These are phyloP conservation scores for Cucurbita argyrosperma DNA, from an alignment of 306 rosid species.

Conservation along the genomic window DNA sequence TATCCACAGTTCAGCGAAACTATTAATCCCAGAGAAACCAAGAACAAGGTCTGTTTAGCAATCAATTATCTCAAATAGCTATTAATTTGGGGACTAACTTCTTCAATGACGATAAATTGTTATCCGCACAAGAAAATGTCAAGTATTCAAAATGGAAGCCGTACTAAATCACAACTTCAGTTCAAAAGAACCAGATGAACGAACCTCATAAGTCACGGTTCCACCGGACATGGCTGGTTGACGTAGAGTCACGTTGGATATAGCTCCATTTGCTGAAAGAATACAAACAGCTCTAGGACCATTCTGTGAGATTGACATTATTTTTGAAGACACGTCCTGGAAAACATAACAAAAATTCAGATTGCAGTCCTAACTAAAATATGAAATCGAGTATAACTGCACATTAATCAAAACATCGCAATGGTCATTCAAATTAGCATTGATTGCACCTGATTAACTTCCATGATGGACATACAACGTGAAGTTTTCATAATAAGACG, in stretches of 20 bases:
- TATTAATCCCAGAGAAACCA: neutral
- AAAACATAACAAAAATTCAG: conserved; percentile 2
- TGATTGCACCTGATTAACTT: neutral
- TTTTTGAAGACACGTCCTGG: conserved; percentile 46
- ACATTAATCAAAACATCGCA: neutral
- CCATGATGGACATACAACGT: neutral
- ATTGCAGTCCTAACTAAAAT: neutral
- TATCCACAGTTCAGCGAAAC: neutral
- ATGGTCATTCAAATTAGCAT: neutral
- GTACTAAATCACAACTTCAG: neutral
- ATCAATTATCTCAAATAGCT: neutral
- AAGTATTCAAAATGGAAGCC: neutral
- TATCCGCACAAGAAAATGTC: neutral
- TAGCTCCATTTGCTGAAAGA: conserved; percentile 54
- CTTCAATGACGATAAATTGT: neutral
- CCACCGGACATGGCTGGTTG: conserved; percentile 56
- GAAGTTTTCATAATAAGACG: neutral
- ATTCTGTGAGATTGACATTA: conserved; percentile 41
- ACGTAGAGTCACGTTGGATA: conserved; percentile 66
- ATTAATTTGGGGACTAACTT: neutral
- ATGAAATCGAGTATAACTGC: neutral
- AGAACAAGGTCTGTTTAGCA: neutral
- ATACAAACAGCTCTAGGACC: conserved; percentile 45
- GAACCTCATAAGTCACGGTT: conserved; percentile 68
- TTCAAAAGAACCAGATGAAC: neutral